phyloP scores from a whole-genome alignment of 1,284 basidiomycete species.

The Papiliotrema terrestris region DNA sequence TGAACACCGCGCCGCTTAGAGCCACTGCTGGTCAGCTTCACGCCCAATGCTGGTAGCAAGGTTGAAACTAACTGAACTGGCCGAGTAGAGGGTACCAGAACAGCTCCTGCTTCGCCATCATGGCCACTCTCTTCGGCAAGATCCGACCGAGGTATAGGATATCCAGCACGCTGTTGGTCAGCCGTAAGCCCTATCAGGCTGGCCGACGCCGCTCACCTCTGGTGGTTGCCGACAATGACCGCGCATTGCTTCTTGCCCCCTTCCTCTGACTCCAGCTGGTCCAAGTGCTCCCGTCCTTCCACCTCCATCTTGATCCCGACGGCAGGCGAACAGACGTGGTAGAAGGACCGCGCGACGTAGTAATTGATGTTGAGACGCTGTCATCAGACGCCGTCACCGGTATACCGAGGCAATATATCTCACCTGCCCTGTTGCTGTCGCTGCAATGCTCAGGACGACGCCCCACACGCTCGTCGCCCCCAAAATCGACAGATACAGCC shows the following conservation, averaged over 20 bases:
- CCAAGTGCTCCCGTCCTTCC: constrained; percentile 80
- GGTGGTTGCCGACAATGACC: constrained; percentile 87
- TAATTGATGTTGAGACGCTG: constrained; percentile 78
- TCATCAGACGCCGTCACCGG: constrained; percentile 3
- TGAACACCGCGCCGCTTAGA: constrained; percentile 87
- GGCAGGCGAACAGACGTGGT: constrained; percentile 62
- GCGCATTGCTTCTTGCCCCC: constrained; percentile 43
- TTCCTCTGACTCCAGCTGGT: constrained; percentile 55
- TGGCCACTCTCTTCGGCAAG: constrained; percentile 76
- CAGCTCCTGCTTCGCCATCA: constrained; percentile 93
- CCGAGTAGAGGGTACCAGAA: constrained; percentile 82
- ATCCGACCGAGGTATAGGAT: constrained; percentile 79
- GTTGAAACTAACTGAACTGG: constrained; percentile 61
- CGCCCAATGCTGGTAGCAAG: neutral
- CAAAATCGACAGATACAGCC: constrained; percentile 70
- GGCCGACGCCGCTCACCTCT: constrained; percentile 54
- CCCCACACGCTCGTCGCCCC: constrained; percentile 73
- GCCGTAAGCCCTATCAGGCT: neutral
- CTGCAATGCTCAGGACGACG: constrained; percentile 65
- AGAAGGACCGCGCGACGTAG: constrained; percentile 81
- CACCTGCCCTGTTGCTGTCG: constrained; percentile 63
- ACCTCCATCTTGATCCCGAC: constrained; percentile 71
- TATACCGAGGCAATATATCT: constrained; percentile 5
- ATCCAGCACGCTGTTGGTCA: constrained; percentile 66
- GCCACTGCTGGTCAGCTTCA: constrained; percentile 54